phyloP scores from a whole-genome alignment of 306 rosid genomes.

The Urtica urens region DNA sequence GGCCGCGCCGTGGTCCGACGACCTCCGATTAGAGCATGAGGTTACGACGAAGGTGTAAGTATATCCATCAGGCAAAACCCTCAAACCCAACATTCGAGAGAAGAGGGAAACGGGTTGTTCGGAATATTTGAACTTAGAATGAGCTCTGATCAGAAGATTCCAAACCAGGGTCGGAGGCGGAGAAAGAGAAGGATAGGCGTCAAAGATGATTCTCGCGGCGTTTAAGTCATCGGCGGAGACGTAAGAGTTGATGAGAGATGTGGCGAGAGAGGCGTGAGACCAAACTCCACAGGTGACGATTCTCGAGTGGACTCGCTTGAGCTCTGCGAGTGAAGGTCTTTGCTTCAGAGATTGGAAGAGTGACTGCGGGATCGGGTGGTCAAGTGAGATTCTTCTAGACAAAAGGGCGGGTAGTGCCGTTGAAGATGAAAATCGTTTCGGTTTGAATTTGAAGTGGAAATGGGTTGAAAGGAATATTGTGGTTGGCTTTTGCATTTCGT shows the following conservation, averaged over 20 bases:
- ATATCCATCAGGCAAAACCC: background rate
- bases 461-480: no score
- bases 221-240: slow-evolving; percentile 6
- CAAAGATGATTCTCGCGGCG: slow-evolving; percentile 5
- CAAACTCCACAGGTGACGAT: slow-evolving; percentile 8
- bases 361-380: slow-evolving; percentile 8
- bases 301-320: slow-evolving; percentile 10
- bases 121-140: slow-evolving; percentile 7
- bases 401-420: slow-evolving; percentile 5
- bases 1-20: background rate
- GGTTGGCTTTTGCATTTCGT: no score
- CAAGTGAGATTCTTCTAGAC: background rate
- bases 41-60: slow-evolving; percentile 10
- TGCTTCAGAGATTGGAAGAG: slow-evolving; percentile 11
- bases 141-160: slow-evolving; percentile 12
- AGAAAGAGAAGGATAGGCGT: slow-evolving; percentile 1
- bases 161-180: slow-evolving; percentile 1
- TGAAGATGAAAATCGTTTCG: no score
- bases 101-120: slow-evolving; percentile 3
- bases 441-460: no score
- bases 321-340: slow-evolving; percentile 6
- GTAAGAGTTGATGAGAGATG: slow-evolving; percentile 14
- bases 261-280: slow-evolving; percentile 3
- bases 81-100: slow-evolving; percentile 2
- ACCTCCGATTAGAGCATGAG: slow-evolving; percentile 1